These are phyloP conservation scores for Heracleum sosnowskyi DNA, from an alignment of 129 eudicot genomes.

Conservation along the genomic window DNA sequence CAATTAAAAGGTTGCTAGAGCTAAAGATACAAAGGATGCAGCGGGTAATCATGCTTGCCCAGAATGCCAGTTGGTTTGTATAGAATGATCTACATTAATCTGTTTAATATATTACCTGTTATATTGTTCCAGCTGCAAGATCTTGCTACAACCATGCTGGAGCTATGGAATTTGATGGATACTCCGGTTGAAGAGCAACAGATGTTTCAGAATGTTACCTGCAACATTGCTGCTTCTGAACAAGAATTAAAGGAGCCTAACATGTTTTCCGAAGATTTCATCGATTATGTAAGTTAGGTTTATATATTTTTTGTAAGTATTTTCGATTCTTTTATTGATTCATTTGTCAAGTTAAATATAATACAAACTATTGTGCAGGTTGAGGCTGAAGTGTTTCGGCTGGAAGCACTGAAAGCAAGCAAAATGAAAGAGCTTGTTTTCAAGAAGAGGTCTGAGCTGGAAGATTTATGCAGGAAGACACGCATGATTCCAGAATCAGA, in stretches of 20 bases:
- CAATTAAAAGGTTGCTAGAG: conserved; percentile 53
- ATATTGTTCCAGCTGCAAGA: conserved; percentile 62
- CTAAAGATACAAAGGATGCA: conserved; percentile 74
- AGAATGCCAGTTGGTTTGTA: not conserved
- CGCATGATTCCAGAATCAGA: conserved; percentile 66
- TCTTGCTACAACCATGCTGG: conserved; percentile 71
- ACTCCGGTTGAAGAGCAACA: conserved; percentile 93
- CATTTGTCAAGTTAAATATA: not conserved
- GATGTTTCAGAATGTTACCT: conserved; percentile 70
- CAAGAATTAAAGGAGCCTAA: conserved; percentile 74
- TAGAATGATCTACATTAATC: not conserved
- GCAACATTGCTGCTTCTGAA: conserved; percentile 89
- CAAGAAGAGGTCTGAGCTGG: conserved; percentile 80
- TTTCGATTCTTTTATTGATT: not conserved
- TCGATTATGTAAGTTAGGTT: conserved; percentile 47
- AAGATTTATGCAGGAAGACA: conserved; percentile 73
- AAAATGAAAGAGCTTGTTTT: conserved; percentile 88
- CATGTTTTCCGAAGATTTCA: conserved; percentile 62
- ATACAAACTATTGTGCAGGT: conserved; percentile 37
- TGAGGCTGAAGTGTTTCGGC: conserved; percentile 74
- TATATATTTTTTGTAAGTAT: not conserved
- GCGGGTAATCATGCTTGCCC: conserved; percentile 31
- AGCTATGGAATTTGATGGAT: conserved; percentile 97
- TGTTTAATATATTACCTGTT: conserved; percentile 28
- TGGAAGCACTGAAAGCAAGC: conserved; percentile 81